Evolutionary conservation across 352 stramenopile genomes (phyloP), one percentile per base, ranked within the genome.

Genomic region (Hyaloperonospora brassicae): DNA sequence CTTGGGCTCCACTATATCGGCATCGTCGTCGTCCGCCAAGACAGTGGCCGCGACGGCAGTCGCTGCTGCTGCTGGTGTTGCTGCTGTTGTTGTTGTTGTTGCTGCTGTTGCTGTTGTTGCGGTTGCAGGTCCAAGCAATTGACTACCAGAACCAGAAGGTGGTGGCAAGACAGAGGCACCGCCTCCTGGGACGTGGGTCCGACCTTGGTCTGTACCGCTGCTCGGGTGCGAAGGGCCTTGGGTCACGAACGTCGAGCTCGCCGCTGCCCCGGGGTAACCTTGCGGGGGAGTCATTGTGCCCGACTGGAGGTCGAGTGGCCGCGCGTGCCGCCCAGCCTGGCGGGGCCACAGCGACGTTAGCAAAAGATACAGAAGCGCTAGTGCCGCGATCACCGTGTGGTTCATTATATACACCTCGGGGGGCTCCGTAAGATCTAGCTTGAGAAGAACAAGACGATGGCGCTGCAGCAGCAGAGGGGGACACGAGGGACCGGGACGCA

Each of bases 321-420:
- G 43, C 47, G 49, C 17, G 17, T 17, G 52, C 25, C 51, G 64
- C 60, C 50, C 60, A 59, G n/a, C 23, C 38, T 34, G 54, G 50
- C 17, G 64, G 63, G 38, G 50, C 53, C 40, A 49, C 64, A 59
- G 52, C 53, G 46, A 30, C 57, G 52, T 68, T 75, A 72, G 66
- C 61, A 73, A 72, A 71, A 66, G 69, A 79, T 59, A 78, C 54
- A 60, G 62, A 71, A 75, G 66, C 58, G 61, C 63, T 61, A 65
- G 52, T 66, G 59, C 64, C 68, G 54, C 67, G 70, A 59, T 69
- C 67, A 79, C 65, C 75, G 52, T 69, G 61, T 59, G 69, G 64
- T 73, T 76, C 75, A 82, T 79, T 84, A 73, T 76, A 76, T 70
- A 76, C 44, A 50, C 25, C 59, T 74, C 66, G 66, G 52, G 72